Evolutionary conservation across 345 rosid species (phyloP).

Genomic region (Pugionium cornutum): DNA sequence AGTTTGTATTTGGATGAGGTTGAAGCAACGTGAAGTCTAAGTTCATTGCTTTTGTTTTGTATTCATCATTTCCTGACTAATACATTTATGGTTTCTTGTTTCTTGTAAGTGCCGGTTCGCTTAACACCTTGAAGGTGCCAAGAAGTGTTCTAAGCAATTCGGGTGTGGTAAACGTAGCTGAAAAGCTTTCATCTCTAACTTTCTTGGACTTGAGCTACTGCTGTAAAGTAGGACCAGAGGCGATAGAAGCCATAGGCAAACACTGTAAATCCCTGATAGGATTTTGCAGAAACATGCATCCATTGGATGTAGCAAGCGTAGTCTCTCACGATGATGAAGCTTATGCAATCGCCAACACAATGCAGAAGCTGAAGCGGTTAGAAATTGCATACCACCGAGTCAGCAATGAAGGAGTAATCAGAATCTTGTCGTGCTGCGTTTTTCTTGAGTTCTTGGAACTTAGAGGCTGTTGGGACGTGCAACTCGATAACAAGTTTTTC

Average conservation of each 20-base stretch:
- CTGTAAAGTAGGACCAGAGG: slow-evolving; percentile 56
- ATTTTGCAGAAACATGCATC: slow-evolving; percentile 79
- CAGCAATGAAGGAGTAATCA: slow-evolving; percentile 59
- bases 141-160: slow-evolving; percentile 66
- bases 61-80: too few species aligned
- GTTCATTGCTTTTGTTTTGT: not conserved
- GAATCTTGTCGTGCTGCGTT: slow-evolving; percentile 58
- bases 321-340: slow-evolving; percentile 72
- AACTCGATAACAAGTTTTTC: slow-evolving; percentile 58
- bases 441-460: slow-evolving; percentile 72
- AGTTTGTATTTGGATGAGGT: slow-evolving; percentile 1
- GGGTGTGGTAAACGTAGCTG: slow-evolving; percentile 62
- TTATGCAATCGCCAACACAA: slow-evolving; percentile 65
- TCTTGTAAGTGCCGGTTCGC: slow-evolving; percentile 75
- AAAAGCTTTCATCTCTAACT: slow-evolving; percentile 60
- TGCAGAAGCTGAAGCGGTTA: slow-evolving; percentile 76
- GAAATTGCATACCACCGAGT: slow-evolving; percentile 72
- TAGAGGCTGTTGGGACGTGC: slow-evolving; percentile 89
- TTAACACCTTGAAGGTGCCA: slow-evolving; percentile 60
- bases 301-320: slow-evolving; percentile 48
- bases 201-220: slow-evolving; percentile 88
- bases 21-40: not conserved
- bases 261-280: slow-evolving; percentile 64
- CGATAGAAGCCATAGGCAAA: slow-evolving; percentile 69
- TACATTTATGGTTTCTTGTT: slow-evolving; percentile 16